Base-by-base conservation (phyloP, 169 alveolate genomes). In the Plasmodium vivax region DNA sequence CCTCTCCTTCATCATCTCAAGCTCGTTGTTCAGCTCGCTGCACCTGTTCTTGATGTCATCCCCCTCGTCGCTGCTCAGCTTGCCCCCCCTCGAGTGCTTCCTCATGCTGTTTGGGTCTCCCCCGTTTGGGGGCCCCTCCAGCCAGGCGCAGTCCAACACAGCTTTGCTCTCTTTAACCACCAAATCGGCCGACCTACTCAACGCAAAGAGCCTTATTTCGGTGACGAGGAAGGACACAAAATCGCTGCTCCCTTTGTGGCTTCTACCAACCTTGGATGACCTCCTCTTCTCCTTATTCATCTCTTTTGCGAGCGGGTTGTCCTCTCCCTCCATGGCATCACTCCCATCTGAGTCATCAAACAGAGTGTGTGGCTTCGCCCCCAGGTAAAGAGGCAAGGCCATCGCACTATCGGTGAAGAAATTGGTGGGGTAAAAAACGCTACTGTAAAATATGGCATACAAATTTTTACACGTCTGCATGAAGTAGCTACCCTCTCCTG, bases 371-470 rank as follows among this genome's bases (percentile, higher is more conserved):
- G 84, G 41, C 51, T 84, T 71, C 23, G 45, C 68, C 19, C 94
- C 94, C 8, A 90, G 27, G 43, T 47, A 90, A 68, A 90, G 23
- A 1, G 88, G 82, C 34, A 90, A 12, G 27, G 36, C 16, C 6
- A 10, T 8, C 19, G 62, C 30, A 16, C 32, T 36, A 34, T 90
- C 94, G 0, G 47, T 30, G 58, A 56, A 90, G 45, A 90, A 80
- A 27, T 90, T 90, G 5, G 94, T 90, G 8, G 94, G 91, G 80
- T 80, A 90, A 80, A 90, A 34, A 0, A 43, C 47, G 62, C n/a
- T 80, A 16, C 83, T 80, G 54, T 90, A 90, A 81, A 90, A 90
- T 27, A 90, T 90, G 32, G 79, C 68, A 62, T 90, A 90, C 8
- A 16, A 16, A 58, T 81, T 68, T 58, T 81, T 90, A 30, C 45